A percentile compares a stretch with the other conserved stretches of the same genome.
phyloP scores from a whole-genome alignment of 2,329 filamentous ascomycete species.

The Coniosporium tulheliwenetii region DNA sequence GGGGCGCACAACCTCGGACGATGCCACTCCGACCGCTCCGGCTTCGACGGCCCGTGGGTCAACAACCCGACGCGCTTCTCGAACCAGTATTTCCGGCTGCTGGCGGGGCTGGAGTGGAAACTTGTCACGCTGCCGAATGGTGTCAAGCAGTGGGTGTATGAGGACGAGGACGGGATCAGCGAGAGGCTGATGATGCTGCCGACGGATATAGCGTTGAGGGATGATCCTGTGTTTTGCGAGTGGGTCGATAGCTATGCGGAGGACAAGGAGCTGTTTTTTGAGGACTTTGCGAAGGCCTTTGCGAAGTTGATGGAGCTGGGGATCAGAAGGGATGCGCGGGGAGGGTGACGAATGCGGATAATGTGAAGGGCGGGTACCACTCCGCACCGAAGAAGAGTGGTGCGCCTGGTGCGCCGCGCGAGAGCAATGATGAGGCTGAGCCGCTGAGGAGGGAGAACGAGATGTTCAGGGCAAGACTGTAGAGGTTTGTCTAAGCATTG shows the following conservation, averaged over 20 bases:
- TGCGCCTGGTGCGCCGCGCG: slow-evolving; percentile 15
- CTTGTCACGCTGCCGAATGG: slow-evolving; percentile 37
- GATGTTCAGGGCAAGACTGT: slow-evolving; percentile 24
- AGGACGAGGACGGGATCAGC: slow-evolving; percentile 36
- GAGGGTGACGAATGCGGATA: slow-evolving; percentile 39
- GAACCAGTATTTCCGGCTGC: slow-evolving; percentile 41
- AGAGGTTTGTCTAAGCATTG: slow-evolving; percentile 2
- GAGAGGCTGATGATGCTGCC: slow-evolving; percentile 52
- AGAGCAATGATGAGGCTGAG: slow-evolving; percentile 23
- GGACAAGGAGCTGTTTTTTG: slow-evolving; percentile 47
- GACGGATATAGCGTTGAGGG: slow-evolving; percentile 43
- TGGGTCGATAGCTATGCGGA: slow-evolving; percentile 45
- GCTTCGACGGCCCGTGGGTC: slow-evolving; percentile 44
- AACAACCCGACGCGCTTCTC: slow-evolving; percentile 43
- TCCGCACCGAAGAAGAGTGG: slow-evolving; percentile 42
- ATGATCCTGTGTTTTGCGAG: slow-evolving; percentile 35
- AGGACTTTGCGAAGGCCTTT: slow-evolving; percentile 42
- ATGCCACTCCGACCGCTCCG: slow-evolving; percentile 38
- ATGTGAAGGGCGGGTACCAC: slow-evolving; percentile 38
- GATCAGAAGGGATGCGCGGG: slow-evolving; percentile 37
- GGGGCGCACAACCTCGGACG: slow-evolving; percentile 42
- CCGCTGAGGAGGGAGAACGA: slow-evolving; percentile 24
- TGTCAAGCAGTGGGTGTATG: slow-evolving; percentile 41
- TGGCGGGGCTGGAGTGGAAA: slow-evolving; percentile 37
- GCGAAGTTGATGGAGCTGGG: slow-evolving; percentile 46